Evolutionary conservation across 371 early-diverging fungal genomes (phyloP).

Genomic region (Dinochytrium kinnereticum): DNA sequence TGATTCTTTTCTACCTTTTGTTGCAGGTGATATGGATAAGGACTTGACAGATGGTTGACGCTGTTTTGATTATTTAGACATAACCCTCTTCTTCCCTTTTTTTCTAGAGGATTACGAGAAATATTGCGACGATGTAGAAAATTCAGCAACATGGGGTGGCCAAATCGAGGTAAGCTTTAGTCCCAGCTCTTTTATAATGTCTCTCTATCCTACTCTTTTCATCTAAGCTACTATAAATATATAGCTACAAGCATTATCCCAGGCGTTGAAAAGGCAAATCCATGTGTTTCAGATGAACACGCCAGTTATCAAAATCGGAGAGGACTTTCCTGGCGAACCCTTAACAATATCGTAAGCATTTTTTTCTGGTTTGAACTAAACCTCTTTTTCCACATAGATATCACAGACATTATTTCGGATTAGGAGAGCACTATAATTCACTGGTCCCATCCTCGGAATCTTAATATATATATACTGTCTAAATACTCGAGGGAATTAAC

Average conservation of each 20-base stretch:
- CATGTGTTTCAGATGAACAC: conserved; percentile 80
- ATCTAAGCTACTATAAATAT: not conserved
- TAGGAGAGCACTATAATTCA: conserved; percentile 96
- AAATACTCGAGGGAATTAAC: no score
- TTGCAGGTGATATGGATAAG: conserved; percentile 80
- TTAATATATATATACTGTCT: not conserved
- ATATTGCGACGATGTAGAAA: conserved; percentile 80
- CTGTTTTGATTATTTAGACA: not conserved
- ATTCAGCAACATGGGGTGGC: conserved; percentile 93
- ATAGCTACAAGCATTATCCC: conserved; percentile 79
- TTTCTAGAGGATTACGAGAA: conserved; percentile 66
- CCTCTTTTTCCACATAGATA: conserved; percentile 56
- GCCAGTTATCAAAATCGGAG: conserved; percentile 77
- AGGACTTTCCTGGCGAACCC: conserved; percentile 63
- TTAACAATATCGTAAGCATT: conserved; percentile 74
- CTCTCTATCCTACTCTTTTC: not conserved
- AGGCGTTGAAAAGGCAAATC: conserved; percentile 69
- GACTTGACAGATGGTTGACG: conserved; percentile 62
- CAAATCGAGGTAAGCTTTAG: conserved; percentile 77
- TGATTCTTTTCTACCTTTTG: conserved; percentile 90
- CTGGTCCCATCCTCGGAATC: conserved; percentile 30
- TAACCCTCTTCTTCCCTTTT: not conserved
- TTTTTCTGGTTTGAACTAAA: conserved; percentile 15
- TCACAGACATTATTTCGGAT: conserved; percentile 87
- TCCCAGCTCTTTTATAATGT: not conserved